These are phyloP conservation scores for Macrocybe sp. DNA, from an alignment of 1,284 basidiomycete species.

Conservation along the genomic window DNA sequence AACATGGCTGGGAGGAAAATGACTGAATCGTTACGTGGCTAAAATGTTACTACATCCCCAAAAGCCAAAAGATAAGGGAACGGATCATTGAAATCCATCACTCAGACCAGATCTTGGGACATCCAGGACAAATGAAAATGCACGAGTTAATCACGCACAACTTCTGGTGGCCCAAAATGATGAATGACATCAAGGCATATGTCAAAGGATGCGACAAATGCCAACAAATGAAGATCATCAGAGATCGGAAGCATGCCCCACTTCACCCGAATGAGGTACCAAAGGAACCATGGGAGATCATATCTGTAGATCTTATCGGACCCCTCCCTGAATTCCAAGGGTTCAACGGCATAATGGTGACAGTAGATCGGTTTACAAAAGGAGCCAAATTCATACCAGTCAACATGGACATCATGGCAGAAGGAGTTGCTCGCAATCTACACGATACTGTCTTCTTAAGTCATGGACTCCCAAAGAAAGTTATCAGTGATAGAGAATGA, in stretches of 20 bases:
- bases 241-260: neutral
- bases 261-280: neutral
- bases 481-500: slow-evolving; percentile 23
- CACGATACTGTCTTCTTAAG: slow-evolving; percentile 16
- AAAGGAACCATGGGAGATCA: neutral
- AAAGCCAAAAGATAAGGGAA: slow-evolving; percentile 15
- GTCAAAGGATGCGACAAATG: neutral
- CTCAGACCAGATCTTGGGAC: slow-evolving; percentile 23
- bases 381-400: slow-evolving; percentile 31
- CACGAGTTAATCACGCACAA: slow-evolving; percentile 19
- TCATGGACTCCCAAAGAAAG: slow-evolving; percentile 19
- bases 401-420: slow-evolving; percentile 13
- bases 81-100: slow-evolving; percentile 22
- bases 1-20: slow-evolving; percentile 17
- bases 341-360: slow-evolving; percentile 24
- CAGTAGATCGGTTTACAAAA: slow-evolving; percentile 36
- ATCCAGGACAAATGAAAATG: slow-evolving; percentile 27
- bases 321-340: slow-evolving; percentile 29
- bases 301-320: slow-evolving; percentile 18
- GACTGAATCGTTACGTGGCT: slow-evolving; percentile 16
- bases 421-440: slow-evolving; percentile 17
- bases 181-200: neutral
- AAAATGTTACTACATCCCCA: slow-evolving; percentile 21
- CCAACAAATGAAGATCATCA: neutral
- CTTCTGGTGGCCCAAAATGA: slow-evolving; percentile 29